Evolutionary conservation across 177 flowering plant genomes (phyloP), one percentile per base, ranked within the genome.

Genomic region (Tripterygium wilfordii): DNA sequence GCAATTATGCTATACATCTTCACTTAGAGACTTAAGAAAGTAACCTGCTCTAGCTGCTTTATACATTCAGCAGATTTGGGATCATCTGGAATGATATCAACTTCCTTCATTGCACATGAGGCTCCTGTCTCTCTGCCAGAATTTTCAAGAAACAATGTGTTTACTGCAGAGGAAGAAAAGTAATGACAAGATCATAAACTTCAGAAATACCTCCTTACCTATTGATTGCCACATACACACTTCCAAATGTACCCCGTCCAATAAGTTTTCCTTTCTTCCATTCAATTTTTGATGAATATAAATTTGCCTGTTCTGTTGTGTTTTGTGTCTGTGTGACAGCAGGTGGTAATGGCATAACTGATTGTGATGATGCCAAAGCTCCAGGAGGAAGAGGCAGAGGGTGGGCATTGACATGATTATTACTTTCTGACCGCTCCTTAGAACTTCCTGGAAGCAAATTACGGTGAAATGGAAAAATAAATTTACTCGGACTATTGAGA

Each of bases 101-200:
- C 97, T 60, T 84, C 97, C 69, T 90, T 90, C 87, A 90, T 87
- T 24, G 97, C 97, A 72, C 96, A 90, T 24, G 66, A 55, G 40
- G 94, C 94, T 53, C 97, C 97, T 56, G 94, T 90, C 67, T 74
- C 80, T 46, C 97, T 90, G 68, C 53, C 32, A 16, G 45, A 36
- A 0, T n/a, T n/a, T n/a, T n/a, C n/a, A n/a, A 53, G 2, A 45
- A 25, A 44, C 10, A 53, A 39, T n/a, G 10, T 45, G n/a, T 1
- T 33, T 35, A 47, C 22, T 7, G 42, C 12, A 38, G 24, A 38
- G 13, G 10, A 38, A 9, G 5, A 18, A 2, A 23, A 35, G 22
- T 10, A 16, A 49, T 15, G 42, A 2, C 1, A 37, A 10, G 27
- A 1, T 12, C 31, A 39, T 1, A 33, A 65, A 17, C 41, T 15